phyloP scores from a whole-genome alignment of 345 rosid genomes.

The Citrus hindsii region DNA sequence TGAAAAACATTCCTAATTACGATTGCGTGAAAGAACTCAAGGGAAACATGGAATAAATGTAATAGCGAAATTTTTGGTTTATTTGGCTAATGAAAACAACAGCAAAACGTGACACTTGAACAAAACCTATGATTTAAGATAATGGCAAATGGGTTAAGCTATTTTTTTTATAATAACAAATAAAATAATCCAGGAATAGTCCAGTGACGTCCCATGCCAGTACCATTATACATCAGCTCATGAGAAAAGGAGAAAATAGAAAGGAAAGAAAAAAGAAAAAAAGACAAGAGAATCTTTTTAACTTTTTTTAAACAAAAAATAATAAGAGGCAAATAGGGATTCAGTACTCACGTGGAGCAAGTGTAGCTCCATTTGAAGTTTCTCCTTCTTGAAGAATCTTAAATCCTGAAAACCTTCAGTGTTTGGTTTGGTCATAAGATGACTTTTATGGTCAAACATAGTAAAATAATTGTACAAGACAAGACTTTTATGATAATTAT shows the following conservation, averaged over 20 bases:
- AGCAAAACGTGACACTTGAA: background rate
- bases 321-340: conserved; percentile 5
- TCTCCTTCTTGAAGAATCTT: conserved; percentile 50
- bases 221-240: background rate
- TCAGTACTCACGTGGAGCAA: conserved; percentile 37
- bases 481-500: background rate
- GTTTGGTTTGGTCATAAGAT: conserved; percentile 14
- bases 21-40: conserved; percentile 6
- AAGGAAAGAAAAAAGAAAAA: background rate
- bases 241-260: background rate
- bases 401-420: conserved; percentile 76
- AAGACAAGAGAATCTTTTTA: background rate
- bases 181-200: background rate
- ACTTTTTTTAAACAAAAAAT: conserved; percentile 1
- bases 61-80: background rate
- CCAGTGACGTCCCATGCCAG: background rate
- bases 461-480: conserved; percentile 10
- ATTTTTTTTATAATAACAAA: background rate
- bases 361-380: conserved; percentile 30
- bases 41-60: background rate
- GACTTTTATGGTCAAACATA: conserved; percentile 17
- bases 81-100: background rate
- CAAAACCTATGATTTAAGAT: background rate
- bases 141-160: background rate
- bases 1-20: conserved; percentile 13